Evolutionary conservation across 1,139 yeast species (phyloP).

Genomic region (Nakaseomyces delphensis): DNA sequence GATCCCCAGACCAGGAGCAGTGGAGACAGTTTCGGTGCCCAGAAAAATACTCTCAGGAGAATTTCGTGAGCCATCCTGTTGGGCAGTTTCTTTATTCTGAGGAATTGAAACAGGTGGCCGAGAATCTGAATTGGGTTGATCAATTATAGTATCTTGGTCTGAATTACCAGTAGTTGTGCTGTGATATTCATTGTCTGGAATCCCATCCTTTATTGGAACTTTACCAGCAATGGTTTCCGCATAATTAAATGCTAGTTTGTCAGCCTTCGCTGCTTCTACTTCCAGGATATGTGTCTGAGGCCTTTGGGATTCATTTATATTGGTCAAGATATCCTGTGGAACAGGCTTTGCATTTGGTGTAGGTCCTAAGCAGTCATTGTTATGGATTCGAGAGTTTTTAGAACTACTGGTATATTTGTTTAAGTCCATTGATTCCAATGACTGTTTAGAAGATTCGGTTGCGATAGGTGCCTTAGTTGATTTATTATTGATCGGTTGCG

Average conservation of each 20-base stretch:
- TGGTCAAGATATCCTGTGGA: too few species aligned
- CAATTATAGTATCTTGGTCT: not conserved
- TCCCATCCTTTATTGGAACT: not conserved
- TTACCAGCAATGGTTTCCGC: not conserved
- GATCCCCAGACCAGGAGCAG: constrained; percentile 1
- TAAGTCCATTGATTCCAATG: not conserved
- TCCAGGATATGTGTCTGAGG: too few species aligned
- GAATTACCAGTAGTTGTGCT: not conserved
- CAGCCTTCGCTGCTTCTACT: too few species aligned
- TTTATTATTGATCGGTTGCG: too few species aligned
- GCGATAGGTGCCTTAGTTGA: not conserved
- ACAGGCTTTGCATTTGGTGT: too few species aligned
- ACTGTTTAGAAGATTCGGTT: too few species aligned
- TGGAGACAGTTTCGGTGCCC: not conserved
- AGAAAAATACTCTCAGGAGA: not conserved
- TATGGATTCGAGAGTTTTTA: too few species aligned
- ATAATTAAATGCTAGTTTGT: too few species aligned
- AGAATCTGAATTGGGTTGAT: not conserved
- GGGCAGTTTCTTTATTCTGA: not conserved
- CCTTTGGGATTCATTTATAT: too few species aligned
- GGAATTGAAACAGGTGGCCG: not conserved
- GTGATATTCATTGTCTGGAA: not conserved
- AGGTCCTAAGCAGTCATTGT: too few species aligned
- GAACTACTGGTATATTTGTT: too few species aligned
- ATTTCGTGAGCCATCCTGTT: not conserved